Base-by-base conservation (phyloP, 208 protist species). In the Trypanosoma melophagium region DNA sequence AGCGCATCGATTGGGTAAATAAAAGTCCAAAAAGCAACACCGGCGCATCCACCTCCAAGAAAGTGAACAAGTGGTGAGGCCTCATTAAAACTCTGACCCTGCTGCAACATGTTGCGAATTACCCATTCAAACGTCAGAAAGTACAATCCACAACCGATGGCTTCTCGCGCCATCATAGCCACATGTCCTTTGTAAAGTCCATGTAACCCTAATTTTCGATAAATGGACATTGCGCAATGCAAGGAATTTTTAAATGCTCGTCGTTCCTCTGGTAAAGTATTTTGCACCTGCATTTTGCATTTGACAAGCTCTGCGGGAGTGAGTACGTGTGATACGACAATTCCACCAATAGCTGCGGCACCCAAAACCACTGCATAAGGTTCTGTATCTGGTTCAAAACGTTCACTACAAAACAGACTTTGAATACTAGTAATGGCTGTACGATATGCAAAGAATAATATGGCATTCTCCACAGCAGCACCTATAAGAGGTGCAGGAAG, bases 231-330 rank as follows among this genome's bases (percentile, higher is more conserved):
- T 3, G 87, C 73, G 76, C 93, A 97, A 57, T 95, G 68, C 0
- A 92, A 28, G 31, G 91, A 92, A 60, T 95, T 92, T 53, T 83
- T 91, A 68, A 92, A 96, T 28, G 87, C 67, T 17, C 89, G 74
- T 44, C 89, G 80, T 3, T 75, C 76, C 1, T 79, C 70, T 1
- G 92, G 89, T 2, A 95, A 65, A 1, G 89, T 96, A 52, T 97
- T 94, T 57, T 97, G 93, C 21, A 96, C 83, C 69, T 97, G 93
- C 89, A 97, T 90, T 60, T 86, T 83, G 67, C 91, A 97, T 77
- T 97, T 97, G 42, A 97, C 84, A 13, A 96, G 74, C 69, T 97
- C 91, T 28, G 92, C 83, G 10, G 94, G 94, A 1, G 94, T 96
- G n/a, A 97, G 69, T 21, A 86, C 81, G 45, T 87, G 79, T 16